Base-by-base conservation (phyloP, 768 basidiomycete species). In the Tricholoma bakamatsutake region DNA sequence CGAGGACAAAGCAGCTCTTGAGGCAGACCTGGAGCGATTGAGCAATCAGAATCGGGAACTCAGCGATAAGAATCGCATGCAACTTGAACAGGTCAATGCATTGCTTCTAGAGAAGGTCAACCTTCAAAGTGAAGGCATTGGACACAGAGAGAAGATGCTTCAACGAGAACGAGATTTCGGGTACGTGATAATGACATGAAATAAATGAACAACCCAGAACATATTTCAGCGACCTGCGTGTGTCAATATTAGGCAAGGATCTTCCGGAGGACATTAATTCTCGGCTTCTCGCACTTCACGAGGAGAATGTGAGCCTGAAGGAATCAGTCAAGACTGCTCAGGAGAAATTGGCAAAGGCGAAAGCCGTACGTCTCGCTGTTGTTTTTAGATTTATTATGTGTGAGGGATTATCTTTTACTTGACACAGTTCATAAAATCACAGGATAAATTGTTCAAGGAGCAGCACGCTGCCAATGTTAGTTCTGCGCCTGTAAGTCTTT, bases 61-160 rank as follows among this genome's bases (percentile, higher is more conserved):
- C 5, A 72, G 72, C 40, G 91, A 94, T 61, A 95, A 92, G 79
- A 91, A 87, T 66, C 79, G 84, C 62, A 89, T 92, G 87, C 93
- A 96, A 64, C 79, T 94, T 18, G 91, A 95, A 69, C 90, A 93
- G 66, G 81, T 94, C 62, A 90, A 91, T 64, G 79, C 66, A 5
- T 76, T 98, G n/a, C 71, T 98, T 0, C 72, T 96, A 27, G 95
- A 98, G 68, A 98, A 98, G 72, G 88, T 97, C 54, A 89, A 79
- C 58, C 72, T 96, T 37, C 96, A 97, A 68, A 87, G 84, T 62
- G 90, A 93, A 48, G 87, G 90, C n/a, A 93, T 98, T 59, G 85
- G 85, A 12, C 88, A 94, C 62, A 76, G 94, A 51, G 96, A 97
- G 66, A 83, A 75, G 66, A 84, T 93, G 82, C 74, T 98, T 35